Base-by-base conservation (phyloP, 1,284 basidiomycete species). In the Cutaneotrichosporon arboriforme region DNA sequence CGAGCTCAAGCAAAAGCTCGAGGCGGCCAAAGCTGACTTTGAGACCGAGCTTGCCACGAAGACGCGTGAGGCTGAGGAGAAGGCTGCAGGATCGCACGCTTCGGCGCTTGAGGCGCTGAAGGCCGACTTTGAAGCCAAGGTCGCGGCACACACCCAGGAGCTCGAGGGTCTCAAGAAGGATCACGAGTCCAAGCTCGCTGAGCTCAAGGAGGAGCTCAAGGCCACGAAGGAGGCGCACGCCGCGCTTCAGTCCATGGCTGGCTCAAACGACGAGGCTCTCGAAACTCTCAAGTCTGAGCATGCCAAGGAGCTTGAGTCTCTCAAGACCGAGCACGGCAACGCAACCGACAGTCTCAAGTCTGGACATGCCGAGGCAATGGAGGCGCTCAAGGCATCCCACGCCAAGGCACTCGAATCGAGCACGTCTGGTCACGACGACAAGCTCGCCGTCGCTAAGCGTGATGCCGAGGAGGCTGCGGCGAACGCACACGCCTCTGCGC, bases 291-390 rank as follows among this genome's bases (percentile, higher is more conserved):
- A 43, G 36, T 40, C 46, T 10, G 41, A 43, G 33, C 52, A 46
- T 22, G 43, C 54, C 10, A 37, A 46, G 13, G 41, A 34, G 14
- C 36, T 49, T 34, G 37, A 33, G 36, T 14, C 41, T 17, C 46
- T 49, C 26, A 39, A 43, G 36, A 41, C 41, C 12, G 41, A 43
- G 33, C 52, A 46, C 33, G 43, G 64, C 47, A 35, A 61, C 9
- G 66, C 66, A 51, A 42, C 67, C 31, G 59, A 65, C 35, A 48
- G 58, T 2, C 49, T 65, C 12, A 51, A 56, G 18, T 52, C 61
- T 15, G 41, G 52, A 4, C 66, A 69, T 39, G 58, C 59, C 39
- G 26, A 42, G 20, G 57, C 42, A 31, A 17, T 55, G 8, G 54
- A 37, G 1, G 37, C 48, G 3, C 41, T 59, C 23, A 50, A 57